Conservation (phyloP, 345 rosid species). For the Melaleuca alternifolia region DNA sequence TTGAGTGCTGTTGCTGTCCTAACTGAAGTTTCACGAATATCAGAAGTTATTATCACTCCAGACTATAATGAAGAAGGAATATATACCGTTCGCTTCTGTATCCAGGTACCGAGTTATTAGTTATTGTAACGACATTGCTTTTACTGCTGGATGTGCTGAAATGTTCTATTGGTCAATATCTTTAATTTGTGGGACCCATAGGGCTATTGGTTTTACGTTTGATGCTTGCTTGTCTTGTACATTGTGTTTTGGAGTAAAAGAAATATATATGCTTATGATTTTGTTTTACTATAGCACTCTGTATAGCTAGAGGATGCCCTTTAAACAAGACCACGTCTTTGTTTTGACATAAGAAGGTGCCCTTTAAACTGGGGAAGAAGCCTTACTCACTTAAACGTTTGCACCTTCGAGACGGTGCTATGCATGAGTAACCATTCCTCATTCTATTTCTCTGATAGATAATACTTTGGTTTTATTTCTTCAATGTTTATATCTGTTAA, state of each 20-base stretch:
- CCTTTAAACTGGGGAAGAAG: background rate
- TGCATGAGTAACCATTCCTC: background rate
- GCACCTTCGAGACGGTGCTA: background rate
- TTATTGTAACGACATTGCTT: background rate
- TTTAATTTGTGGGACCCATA: background rate
- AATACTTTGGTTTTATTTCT: background rate
- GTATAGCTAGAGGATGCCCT: background rate
- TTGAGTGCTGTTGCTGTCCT: conserved; percentile 97
- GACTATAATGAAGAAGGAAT: conserved; percentile 98
- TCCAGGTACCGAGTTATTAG: conserved; percentile 52
- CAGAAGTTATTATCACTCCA: conserved; percentile 95
- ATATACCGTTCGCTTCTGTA: conserved; percentile 98
- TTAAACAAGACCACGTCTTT: background rate
- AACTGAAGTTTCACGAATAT: conserved; percentile 86
- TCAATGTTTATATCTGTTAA: background rate
- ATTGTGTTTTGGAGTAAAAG: background rate
- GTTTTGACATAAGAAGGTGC: background rate
- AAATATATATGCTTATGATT: background rate
- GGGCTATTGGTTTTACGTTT: background rate
- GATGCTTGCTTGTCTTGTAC: background rate
- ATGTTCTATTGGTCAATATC: background rate
- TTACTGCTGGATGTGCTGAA: background rate
- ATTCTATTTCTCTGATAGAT: background rate
- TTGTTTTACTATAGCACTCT: background rate
- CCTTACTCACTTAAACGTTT: background rate